Evolutionary conservation across 2,329 filamentous ascomycete species (phyloP).

Genomic region (Neofusicoccum cordaticola): DNA sequence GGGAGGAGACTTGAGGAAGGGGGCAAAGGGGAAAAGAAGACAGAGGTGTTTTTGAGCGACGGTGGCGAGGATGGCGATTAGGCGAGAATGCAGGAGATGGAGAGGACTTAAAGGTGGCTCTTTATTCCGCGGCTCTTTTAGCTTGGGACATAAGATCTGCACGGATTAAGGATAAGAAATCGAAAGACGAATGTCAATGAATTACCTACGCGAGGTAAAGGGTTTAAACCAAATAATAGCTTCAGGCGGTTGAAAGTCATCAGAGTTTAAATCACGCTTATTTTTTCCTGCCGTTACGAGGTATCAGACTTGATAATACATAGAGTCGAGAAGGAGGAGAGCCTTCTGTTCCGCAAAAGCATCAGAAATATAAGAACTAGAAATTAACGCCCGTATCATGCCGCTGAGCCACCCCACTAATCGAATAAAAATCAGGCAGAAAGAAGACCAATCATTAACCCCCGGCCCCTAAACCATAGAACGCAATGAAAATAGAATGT

Average conservation of each 20-base stretch:
- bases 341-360: not conserved
- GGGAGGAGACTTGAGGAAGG: not conserved
- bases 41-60: no score
- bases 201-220: no score
- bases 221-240: no score
- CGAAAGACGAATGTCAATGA: no score
- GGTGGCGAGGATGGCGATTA: not conserved
- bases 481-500: not conserved
- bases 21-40: not conserved
- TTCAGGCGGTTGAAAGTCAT: not conserved
- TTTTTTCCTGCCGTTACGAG: not conserved
- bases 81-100: not conserved
- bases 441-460: not conserved
- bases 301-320: constrained; percentile 9
- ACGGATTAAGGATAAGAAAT: no score
- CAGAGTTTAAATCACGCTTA: not conserved
- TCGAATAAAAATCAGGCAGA: not conserved
- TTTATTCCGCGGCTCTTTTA: no score
- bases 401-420: not conserved
- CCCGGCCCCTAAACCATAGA: not conserved
- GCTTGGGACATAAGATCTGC: no score
- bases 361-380: not conserved
- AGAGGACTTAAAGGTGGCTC: no score
- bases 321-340: not conserved
- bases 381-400: constrained; percentile 11